Evolutionary conservation across 169 alveolate genomes (phyloP).

Genomic region (Plasmodium cynomolgi): DNA sequence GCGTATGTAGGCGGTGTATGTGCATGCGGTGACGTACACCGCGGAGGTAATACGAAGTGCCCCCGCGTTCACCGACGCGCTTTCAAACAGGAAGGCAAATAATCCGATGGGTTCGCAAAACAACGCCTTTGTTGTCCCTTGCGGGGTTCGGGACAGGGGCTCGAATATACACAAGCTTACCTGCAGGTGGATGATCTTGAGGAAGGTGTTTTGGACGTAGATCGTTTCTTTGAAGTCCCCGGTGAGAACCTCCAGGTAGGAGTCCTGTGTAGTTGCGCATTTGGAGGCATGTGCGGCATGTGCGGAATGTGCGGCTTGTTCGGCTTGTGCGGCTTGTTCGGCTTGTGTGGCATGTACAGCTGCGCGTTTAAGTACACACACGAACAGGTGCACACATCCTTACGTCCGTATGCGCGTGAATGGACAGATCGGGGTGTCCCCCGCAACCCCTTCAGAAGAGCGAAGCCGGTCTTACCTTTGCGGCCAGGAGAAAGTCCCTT

Average conservation of each 20-base stretch:
- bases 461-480: slow-evolving; percentile 21
- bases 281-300: not conserved
- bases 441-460: not conserved
- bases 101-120: not conserved
- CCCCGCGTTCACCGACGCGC: not conserved
- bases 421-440: not conserved
- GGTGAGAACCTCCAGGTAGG: slow-evolving; percentile 35
- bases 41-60: not conserved
- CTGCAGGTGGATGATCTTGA: slow-evolving; percentile 39
- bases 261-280: not conserved
- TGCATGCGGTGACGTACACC: not conserved
- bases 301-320: not conserved
- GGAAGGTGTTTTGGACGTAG: slow-evolving; percentile 48
- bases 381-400: not conserved
- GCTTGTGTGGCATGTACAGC: not conserved
- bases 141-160: not conserved
- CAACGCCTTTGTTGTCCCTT: not conserved
- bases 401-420: not conserved
- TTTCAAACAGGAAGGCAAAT: not conserved
- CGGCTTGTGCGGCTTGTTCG: not conserved
- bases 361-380: not conserved
- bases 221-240: slow-evolving; percentile 35
- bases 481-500: slow-evolving; percentile 37
- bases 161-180: not conserved
- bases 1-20: not conserved